phyloP scores from a whole-genome alignment of 768 basidiomycete genomes.

The Clitopilus passeckerianus region DNA sequence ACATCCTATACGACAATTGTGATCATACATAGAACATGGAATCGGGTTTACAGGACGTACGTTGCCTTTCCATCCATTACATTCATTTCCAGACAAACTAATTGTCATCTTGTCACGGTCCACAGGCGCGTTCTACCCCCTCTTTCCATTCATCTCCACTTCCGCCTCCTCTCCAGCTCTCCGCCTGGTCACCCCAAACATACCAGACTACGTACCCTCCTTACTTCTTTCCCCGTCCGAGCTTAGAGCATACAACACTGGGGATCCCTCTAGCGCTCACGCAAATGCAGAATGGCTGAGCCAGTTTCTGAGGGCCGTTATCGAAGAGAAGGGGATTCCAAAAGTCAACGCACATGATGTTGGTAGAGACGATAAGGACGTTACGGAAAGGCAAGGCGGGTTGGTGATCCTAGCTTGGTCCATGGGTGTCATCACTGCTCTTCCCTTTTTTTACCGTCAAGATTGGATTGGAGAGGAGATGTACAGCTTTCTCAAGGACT shows the following conservation, averaged over 20 bases:
- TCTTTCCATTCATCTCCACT: background rate
- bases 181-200: background rate
- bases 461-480: no score
- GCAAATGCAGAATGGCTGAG: background rate
- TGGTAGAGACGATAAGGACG: background rate
- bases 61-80: background rate
- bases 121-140: background rate
- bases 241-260: background rate
- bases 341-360: background rate
- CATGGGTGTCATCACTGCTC: background rate
- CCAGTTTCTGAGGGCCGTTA: background rate
- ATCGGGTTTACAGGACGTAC: background rate
- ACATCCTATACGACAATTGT: background rate
- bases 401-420: background rate
- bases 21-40: background rate
- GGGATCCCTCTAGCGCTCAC: background rate
- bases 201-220: background rate
- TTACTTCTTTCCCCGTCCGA: background rate
- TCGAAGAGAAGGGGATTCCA: background rate
- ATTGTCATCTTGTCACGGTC: background rate
- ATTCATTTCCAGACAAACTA: background rate
- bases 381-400: background rate
- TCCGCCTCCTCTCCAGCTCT: background rate
- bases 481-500: no score
- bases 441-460: background rate